A percentile compares a stretch with the other conserved stretches of the same genome.
Conservation (phyloP, 768 basidiomycete genomes). For the Podaxis rugospora region DNA sequence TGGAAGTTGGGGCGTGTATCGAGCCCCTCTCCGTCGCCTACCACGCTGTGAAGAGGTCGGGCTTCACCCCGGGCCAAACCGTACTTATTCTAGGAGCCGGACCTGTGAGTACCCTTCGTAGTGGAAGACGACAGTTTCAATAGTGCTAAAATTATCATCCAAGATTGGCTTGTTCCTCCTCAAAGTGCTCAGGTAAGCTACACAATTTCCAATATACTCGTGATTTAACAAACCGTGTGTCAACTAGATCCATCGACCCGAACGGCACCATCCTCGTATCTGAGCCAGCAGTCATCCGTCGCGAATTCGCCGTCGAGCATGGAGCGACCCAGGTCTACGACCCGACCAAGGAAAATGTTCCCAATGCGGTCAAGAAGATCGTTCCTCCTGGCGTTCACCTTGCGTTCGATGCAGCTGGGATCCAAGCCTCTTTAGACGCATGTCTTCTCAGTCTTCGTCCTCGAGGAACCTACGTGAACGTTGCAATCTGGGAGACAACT, state of each 20-base stretch:
- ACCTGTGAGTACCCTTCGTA: constrained; percentile 30
- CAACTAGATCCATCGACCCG: constrained; percentile 23
- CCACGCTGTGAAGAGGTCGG: constrained; percentile 38
- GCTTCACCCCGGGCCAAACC: constrained; percentile 31
- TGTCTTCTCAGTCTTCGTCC: constrained; percentile 32
- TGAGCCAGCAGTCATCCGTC: constrained; percentile 35
- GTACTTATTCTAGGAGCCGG: constrained; percentile 43
- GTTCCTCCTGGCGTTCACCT: constrained; percentile 35
- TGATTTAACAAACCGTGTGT: neutral
- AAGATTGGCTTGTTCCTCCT: constrained; percentile 37
- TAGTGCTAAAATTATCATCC: neutral
- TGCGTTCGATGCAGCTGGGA: constrained; percentile 44
- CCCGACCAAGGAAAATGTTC: constrained; percentile 27
- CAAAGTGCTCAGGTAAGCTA: constrained; percentile 28
- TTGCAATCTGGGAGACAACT: constrained; percentile 38
- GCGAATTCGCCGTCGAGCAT: constrained; percentile 29
- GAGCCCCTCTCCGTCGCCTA: constrained; percentile 46
- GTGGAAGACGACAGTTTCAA: neutral
- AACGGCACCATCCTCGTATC: constrained; percentile 29
- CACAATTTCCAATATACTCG: neutral
- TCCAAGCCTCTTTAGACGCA: constrained; percentile 31
- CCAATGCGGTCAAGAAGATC: constrained; percentile 23
- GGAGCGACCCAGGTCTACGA: constrained; percentile 36
- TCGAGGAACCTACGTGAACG: constrained; percentile 34
- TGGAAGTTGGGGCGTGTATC: constrained; percentile 42